phyloP scores from a whole-genome alignment of 176 grass and related monocot genomes.

The Triticum turgidum region DNA sequence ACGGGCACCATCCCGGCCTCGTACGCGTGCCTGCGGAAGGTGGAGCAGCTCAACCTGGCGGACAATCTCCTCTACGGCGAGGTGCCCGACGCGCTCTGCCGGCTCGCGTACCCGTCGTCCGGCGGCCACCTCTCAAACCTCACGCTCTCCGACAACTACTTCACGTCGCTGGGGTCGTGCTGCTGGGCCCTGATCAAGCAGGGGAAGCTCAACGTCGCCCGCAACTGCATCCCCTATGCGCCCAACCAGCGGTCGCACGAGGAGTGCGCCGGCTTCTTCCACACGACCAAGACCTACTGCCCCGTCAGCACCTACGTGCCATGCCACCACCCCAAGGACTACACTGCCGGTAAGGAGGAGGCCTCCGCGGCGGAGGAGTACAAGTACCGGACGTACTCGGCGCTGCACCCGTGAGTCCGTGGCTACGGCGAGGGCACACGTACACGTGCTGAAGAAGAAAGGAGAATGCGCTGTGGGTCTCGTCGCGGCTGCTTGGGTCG shows the following conservation, averaged over 20 bases:
- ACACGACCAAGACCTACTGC: conserved; percentile 42
- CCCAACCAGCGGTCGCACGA: conserved; percentile 72
- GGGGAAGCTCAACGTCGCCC: conserved; percentile 57
- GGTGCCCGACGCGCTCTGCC: conserved; percentile 79
- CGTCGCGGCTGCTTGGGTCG: conserved; percentile 30
- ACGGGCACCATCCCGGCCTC: conserved; percentile 79
- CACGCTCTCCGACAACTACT: conserved; percentile 83
- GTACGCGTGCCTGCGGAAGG: conserved; percentile 65
- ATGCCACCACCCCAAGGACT: conserved; percentile 25
- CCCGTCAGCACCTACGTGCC: conserved; percentile 47
- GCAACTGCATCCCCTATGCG: conserved; percentile 65
- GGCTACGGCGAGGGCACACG: not conserved
- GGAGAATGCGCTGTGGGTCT: conserved; percentile 3
- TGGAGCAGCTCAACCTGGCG: conserved; percentile 85
- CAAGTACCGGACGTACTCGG: conserved; percentile 44
- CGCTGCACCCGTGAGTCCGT: conserved; percentile 38
- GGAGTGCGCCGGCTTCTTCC: conserved; percentile 63
- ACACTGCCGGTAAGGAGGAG: not conserved
- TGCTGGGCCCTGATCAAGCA: conserved; percentile 57
- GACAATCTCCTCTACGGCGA: conserved; percentile 72
- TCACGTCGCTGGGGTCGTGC: conserved; percentile 59
- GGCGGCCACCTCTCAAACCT: conserved; percentile 60
- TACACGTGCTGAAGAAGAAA: not conserved
- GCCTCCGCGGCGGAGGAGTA: conserved; percentile 11
- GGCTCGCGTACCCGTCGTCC: conserved; percentile 26